These are phyloP conservation scores for Cordyceps javanica DNA, from an alignment of 2,329 filamentous ascomycete species.

Conservation along the genomic window DNA sequence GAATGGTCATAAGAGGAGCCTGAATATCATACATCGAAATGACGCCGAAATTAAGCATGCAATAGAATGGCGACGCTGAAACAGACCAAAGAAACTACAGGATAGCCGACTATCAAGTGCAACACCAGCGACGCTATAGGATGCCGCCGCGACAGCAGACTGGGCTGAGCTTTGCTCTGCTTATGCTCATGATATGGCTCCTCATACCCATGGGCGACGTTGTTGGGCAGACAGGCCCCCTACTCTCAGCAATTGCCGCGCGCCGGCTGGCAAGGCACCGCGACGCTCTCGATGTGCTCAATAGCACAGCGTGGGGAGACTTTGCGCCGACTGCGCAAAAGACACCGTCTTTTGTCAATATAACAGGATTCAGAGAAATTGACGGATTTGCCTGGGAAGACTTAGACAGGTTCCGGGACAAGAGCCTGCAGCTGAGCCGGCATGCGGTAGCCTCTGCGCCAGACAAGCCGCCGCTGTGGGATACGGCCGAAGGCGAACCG, in stretches of 20 bases:
- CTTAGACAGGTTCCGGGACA: slow-evolving; percentile 58
- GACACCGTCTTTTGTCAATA: slow-evolving; percentile 50
- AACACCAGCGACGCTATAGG: slow-evolving; percentile 21
- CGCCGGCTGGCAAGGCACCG: slow-evolving; percentile 46
- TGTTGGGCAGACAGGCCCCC: slow-evolving; percentile 24
- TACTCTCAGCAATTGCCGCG: slow-evolving; percentile 31
- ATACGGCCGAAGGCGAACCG: slow-evolving; percentile 31
- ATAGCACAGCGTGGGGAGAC: slow-evolving; percentile 53
- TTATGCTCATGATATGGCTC: slow-evolving; percentile 33
- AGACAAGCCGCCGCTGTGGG: slow-evolving; percentile 24
- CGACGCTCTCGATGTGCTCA: slow-evolving; percentile 46
- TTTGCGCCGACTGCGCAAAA: slow-evolving; percentile 40
- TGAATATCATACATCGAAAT: not conserved
- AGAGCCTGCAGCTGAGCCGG: slow-evolving; percentile 55
- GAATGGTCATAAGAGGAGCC: not conserved
- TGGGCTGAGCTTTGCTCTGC: slow-evolving; percentile 28
- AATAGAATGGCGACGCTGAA: slow-evolving; percentile 3
- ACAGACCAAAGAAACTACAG: not conserved
- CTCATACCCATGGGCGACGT: slow-evolving; percentile 32
- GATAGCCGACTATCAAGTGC: not conserved
- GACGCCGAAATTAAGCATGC: not conserved
- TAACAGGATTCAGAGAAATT: slow-evolving; percentile 69
- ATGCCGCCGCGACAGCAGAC: slow-evolving; percentile 43
- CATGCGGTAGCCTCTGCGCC: slow-evolving; percentile 37
- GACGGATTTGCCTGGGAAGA: slow-evolving; percentile 77